Percentiles rank a stretch among this genome's conserved stretches.
Evolutionary conservation across 1,284 basidiomycete genomes (phyloP).

Genomic region (Trametes sp.): DNA sequence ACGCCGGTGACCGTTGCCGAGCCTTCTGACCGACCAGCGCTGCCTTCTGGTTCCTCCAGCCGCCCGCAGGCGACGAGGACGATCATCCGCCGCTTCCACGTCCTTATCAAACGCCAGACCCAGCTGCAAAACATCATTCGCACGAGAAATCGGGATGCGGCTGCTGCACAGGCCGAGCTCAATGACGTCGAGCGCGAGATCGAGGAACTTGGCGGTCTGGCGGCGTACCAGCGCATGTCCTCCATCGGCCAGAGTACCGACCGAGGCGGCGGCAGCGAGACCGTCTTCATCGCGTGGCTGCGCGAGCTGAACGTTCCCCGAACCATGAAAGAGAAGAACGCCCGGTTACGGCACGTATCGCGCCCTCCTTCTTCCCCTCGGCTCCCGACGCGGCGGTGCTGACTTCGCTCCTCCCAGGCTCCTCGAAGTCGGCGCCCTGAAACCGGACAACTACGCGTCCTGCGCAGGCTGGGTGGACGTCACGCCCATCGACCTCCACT

Average conservation of each 20-base stretch:
- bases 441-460: constrained; percentile 78
- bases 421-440: constrained; percentile 87
- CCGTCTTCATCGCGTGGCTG: constrained; percentile 79
- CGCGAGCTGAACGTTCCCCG: constrained; percentile 56
- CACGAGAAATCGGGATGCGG: constrained; percentile 23
- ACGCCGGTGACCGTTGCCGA: constrained; percentile 36
- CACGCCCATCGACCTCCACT: constrained; percentile 82
- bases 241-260: constrained; percentile 79
- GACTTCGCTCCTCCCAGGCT: constrained; percentile 54
- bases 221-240: constrained; percentile 84
- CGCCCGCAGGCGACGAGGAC: constrained; percentile 64
- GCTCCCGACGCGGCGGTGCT: background rate
- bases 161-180: constrained; percentile 45
- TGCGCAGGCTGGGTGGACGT: constrained; percentile 76
- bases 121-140: constrained; percentile 49
- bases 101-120: constrained; percentile 66
- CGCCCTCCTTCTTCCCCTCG: too few relatives aligned
- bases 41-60: constrained; percentile 43
- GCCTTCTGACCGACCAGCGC: constrained; percentile 15
- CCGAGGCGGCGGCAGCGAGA: constrained; percentile 87
- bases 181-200: constrained; percentile 66
- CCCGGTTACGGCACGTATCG: constrained; percentile 50
- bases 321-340: constrained; percentile 31
- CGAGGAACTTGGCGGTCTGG: constrained; percentile 74
- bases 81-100: constrained; percentile 74